Evolutionary conservation across 495 filamentous ascomycete species (phyloP).

Genomic region (Arthonia radiata): DNA sequence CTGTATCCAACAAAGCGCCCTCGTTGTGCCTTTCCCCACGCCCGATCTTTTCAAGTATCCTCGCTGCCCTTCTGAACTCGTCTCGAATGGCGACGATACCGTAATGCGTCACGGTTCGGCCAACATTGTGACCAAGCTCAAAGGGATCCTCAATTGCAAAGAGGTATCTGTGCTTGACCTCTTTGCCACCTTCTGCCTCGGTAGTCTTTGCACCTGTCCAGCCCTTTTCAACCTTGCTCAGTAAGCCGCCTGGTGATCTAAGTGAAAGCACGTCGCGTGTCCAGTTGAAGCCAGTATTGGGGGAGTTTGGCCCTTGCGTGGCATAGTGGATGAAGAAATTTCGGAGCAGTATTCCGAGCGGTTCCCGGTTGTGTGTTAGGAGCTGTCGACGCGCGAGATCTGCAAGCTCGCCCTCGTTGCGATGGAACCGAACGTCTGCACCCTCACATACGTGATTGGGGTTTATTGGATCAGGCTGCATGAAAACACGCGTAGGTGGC

Average conservation of each 20-base stretch:
- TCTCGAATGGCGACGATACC: conserved; percentile 54
- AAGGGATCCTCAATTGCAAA: conserved; percentile 79
- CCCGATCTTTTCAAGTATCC: conserved; percentile 22
- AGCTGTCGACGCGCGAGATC: conserved; percentile 21
- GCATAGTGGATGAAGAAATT: conserved; percentile 73
- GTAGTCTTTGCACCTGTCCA: conserved; percentile 48
- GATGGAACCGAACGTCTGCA: conserved; percentile 38
- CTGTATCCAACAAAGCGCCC: conserved; percentile 11
- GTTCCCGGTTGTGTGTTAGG: conserved; percentile 32
- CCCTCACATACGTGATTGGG: conserved; percentile 22
- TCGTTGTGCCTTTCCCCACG: conserved; percentile 5
- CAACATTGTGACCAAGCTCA: conserved; percentile 62
- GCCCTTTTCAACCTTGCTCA: conserved; percentile 45
- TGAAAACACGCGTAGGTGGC: conserved; percentile 8
- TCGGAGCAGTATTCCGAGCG: conserved; percentile 37
- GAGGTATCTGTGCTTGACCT: conserved; percentile 52
- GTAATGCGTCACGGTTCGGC: conserved; percentile 48
- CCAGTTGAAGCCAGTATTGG: conserved; percentile 38
- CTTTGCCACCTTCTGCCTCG: conserved; percentile 21
- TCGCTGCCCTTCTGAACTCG: conserved; percentile 52
- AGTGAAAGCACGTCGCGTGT: conserved; percentile 42
- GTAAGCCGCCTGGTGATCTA: conserved; percentile 38
- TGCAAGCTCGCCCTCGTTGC: conserved; percentile 36
- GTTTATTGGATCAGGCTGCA: conserved; percentile 12
- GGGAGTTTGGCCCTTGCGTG: conserved; percentile 19